Base-by-base conservation (phyloP, 768 basidiomycete species). In the Lyophyllum atratum region DNA sequence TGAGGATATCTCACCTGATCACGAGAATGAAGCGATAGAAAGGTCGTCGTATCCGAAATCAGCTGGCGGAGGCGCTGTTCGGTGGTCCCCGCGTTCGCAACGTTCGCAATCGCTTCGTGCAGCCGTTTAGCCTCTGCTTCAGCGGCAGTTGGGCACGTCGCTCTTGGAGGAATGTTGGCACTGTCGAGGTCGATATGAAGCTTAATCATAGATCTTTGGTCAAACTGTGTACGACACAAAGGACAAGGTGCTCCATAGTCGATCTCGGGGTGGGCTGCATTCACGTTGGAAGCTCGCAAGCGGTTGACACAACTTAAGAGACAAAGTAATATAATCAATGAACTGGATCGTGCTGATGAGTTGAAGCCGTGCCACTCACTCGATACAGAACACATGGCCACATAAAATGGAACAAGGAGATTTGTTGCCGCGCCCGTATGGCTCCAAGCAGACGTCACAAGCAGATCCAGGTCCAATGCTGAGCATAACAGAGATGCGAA, bases 371-470 rank as follows among this genome's bases (percentile, higher is more conserved):
- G 26, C 11, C 25, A 75, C 79, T 54, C 53, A 77, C 75, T 68
- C 70, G 59, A 73, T 71, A 64, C 86, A 91, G 71, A 89, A 89
- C 54, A 85, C 81, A 67, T 91, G 89, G 17, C 90, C 90, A 59
- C 90, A 92, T 47, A 77, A 58, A 63, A 90, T 87, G 48, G 83
- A 80, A 65, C 85, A 83, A 49, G 89, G 88, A 8, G 80, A 76
- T 66, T 82, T 85, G 45, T 61, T 62, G 49, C 81, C 81, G 52
- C 68, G 68, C 49, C 76, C 76, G 67, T 86, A 90, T 29, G 73
- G 70, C 62, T 91, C 89, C 62, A 86, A 78, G 73, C 90, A 92
- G 65, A 91, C 81, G 73, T 91, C 89, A 79, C 89, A 92, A 48
- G 77, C 75, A 64, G 89, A 90, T 74, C 80, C 80, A 58, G 82